Percentiles rank a stretch among this genome's conserved stretches.
These are phyloP conservation scores for Colletotrichum noveboracense DNA, from an alignment of 2,329 filamentous ascomycete genomes.

Conservation along the genomic window DNA sequence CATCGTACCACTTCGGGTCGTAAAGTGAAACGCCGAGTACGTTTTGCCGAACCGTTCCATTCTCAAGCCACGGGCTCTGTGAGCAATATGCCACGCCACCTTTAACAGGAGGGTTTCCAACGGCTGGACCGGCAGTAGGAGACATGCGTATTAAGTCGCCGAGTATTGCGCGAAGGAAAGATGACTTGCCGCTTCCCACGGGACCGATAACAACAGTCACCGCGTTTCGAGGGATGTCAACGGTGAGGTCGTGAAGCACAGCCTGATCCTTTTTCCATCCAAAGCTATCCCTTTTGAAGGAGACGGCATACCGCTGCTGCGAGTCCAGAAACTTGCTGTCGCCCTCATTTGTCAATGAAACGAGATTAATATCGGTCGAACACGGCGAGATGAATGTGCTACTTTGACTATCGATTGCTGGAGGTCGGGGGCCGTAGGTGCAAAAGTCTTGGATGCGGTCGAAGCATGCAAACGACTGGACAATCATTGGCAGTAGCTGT, in stretches of 20 bases:
- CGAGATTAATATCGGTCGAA: not conserved
- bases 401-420: not conserved
- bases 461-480: slow-evolving; percentile 24
- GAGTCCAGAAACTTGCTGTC: not conserved
- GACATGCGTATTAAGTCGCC: not conserved
- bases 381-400: not conserved
- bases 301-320: not conserved
- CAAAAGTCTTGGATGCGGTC: slow-evolving; percentile 28
- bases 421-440: not conserved
- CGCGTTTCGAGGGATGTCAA: not conserved
- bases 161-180: not conserved
- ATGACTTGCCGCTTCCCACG: slow-evolving; percentile 18
- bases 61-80: slow-evolving; percentile 2
- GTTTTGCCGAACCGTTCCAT: not conserved
- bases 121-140: not conserved
- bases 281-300: not conserved
- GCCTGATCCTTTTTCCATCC: not conserved
- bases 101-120: not conserved
- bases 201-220: slow-evolving; percentile 10
- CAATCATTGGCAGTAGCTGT: slow-evolving; percentile 23
- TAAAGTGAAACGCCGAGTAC: not conserved
- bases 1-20: not conserved
- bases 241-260: not conserved
- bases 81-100: slow-evolving; percentile 7
- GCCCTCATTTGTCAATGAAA: not conserved